Conservation (phyloP, 306 rosid genomes). For the Casuarina glauca region DNA sequence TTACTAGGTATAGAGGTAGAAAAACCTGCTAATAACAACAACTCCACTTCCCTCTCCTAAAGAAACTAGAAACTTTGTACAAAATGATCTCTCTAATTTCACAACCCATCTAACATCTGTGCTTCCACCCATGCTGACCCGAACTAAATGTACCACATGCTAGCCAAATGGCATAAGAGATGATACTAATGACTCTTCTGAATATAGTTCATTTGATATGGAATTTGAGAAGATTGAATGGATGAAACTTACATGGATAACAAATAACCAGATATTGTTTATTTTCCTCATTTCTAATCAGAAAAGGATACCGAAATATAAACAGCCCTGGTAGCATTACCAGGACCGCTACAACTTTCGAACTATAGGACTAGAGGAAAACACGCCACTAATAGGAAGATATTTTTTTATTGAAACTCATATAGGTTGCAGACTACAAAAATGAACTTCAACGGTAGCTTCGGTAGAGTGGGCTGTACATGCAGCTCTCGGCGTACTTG, state of each 20-base stretch:
- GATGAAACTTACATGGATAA: no score
- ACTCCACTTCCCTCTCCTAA: neutral
- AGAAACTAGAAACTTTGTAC: neutral
- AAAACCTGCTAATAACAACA: neutral
- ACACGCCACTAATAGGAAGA: neutral
- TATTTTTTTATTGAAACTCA: neutral
- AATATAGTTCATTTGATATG: neutral
- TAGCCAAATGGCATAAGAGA: neutral
- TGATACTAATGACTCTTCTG: neutral
- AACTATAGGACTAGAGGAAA: neutral
- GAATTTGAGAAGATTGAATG: neutral
- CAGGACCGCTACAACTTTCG: neutral
- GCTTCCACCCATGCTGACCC: neutral
- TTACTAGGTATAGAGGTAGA: no score
- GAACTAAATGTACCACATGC: neutral
- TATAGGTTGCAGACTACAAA: neutral
- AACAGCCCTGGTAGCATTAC: neutral
- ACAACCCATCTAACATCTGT: neutral
- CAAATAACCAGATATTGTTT: no score
- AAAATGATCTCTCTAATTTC: neutral
- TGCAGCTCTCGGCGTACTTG: slow-evolving; percentile 88
- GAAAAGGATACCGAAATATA: neutral
- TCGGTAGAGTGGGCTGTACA: slow-evolving; percentile 91
- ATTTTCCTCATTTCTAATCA: neutral
- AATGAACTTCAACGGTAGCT: slow-evolving; percentile 58